Base-by-base conservation (phyloP, 306 rosid genomes). In the Rosa multiflora region DNA sequence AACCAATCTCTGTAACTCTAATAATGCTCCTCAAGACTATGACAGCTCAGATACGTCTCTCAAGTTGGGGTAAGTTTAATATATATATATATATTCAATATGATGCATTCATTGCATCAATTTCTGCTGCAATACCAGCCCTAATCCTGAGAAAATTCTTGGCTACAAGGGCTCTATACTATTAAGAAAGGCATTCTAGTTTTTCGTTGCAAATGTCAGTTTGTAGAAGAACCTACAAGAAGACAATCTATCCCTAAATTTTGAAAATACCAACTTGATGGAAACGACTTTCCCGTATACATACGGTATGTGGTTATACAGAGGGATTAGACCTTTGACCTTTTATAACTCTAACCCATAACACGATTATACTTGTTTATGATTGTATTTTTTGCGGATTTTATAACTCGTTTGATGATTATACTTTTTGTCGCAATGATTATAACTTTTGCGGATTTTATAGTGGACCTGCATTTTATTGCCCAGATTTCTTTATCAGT, bases 21-120 rank as follows among this genome's bases (percentile, higher is more conserved):
- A 73, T 61, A 85, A 81, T 32, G 88, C 94, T 62, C 89, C 97
- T 1, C 91, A 85, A 23, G 98, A 93, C 68, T 73, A 79, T 75
- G 98, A 95, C 39, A 89, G 88, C 77, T 95, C 98, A 6, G 98
- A 93, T 73, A 95, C 92, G 0, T 91, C 97, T 8, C 98, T 95
- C 75, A 91, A 89, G 79, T 56, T 95, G 74, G 98, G 99, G 99
- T 95, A n/a, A 79, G 92, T 64, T 82, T 67, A 68, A 18, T 20
- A 69, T 72, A 26, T 15, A 23, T 5, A 11, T 32, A 6, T 5
- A 23, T 37, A 4, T 32, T 43, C 11, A 29, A 10, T 58, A 74
- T 48, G 40, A 9, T 58, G 43, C 69, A 59, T 55, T n/a, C 39
- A n/a, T 18, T 73, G 42, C 20, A 5, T 63, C 20, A 63, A 62